phyloP scores from a whole-genome alignment of 352 stramenopile genomes.

The Plasmopara viticola region DNA sequence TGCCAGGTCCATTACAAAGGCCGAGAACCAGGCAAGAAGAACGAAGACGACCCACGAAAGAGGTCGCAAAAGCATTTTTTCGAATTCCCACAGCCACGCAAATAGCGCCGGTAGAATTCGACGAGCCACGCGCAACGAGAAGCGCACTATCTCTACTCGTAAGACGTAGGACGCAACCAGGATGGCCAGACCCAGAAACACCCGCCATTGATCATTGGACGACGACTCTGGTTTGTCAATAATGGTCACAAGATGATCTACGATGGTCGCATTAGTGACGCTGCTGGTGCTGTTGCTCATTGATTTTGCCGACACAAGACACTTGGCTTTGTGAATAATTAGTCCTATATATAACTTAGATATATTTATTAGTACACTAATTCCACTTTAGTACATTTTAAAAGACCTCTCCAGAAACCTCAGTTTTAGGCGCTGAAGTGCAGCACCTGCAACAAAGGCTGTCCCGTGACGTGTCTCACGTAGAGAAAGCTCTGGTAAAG shows the following conservation, averaged over 20 bases:
- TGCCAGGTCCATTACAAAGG: slow-evolving; percentile 60
- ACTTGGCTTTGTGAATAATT: no score
- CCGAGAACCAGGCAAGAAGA: slow-evolving; percentile 56
- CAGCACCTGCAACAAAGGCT: no score
- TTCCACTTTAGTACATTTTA: no score
- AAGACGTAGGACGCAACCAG: slow-evolving; percentile 63
- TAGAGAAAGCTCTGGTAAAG: no score
- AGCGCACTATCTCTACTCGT: slow-evolving; percentile 69
- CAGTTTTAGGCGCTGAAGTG: no score
- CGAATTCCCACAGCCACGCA: slow-evolving; percentile 80
- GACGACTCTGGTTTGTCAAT: slow-evolving; percentile 4
- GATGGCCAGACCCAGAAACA: slow-evolving; percentile 69
- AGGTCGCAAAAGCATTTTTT: slow-evolving; percentile 69
- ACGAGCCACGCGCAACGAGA: slow-evolving; percentile 59
- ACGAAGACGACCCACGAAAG: slow-evolving; percentile 82
- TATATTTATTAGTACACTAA: no score
- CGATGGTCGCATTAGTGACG: slow-evolving; percentile 4
- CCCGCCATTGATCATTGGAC: slow-evolving; percentile 63
- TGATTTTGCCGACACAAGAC: not conserved
- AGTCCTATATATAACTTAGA: no score
- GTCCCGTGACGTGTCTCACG: no score
- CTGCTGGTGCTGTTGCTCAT: not conserved
- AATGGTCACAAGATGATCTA: slow-evolving; percentile 13
- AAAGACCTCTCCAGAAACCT: no score
- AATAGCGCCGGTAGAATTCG: slow-evolving; percentile 49